Evolutionary conservation across 2,329 filamentous ascomycete species (phyloP), one percentile per base, ranked within the genome.

Genomic region (Aspergillus sp.): DNA sequence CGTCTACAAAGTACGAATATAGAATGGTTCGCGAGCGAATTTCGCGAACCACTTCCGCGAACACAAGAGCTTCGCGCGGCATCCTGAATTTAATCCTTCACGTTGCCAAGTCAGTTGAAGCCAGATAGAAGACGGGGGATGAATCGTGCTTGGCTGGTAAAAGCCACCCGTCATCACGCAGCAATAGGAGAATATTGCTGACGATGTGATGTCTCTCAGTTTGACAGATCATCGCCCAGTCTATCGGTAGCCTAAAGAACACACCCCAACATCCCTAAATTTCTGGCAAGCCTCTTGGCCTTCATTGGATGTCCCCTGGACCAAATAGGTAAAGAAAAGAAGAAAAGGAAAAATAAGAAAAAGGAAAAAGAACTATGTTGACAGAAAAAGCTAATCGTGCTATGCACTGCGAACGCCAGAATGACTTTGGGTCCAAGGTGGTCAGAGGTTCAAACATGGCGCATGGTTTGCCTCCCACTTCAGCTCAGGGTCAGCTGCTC

Each of bases 221-320:
- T 62, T 57, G 63, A 65, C 64, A 62, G 64, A 64, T 65, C 64
- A 62, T 53, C 58, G 39, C 41, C 59, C 53, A 48, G 42, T 57
- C 30, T 21, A 48, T 54, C 58, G 51, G 51, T 27, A 48, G 48
- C n/a, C 51, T 25, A 39, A 48, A 51, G 15, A 19, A 38, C 17
- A 17, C 25, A 44, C 32, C 2, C 32, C 11, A 36, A 53, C 25
- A 38, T 53, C 19, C n/a, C 38, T 52, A 36, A 53, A 36, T 52
- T 48, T 47, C 30, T 42, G 54, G 42, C 25, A 54, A 19, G 21
- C 27, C 42, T 50, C 47, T 50, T 19, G 23, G 30, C 39, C 11
- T 23, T 23, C 23, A 53, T 48, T 53, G 25, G 38, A n/a, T 27
- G 49, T 44, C 41, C 38, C 52, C 52, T 42, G 21, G 23, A 42